Percentiles rank a stretch among this genome's conserved stretches.
Evolutionary conservation across 768 basidiomycete species (phyloP).

Genomic region (Phylloporus sp.): DNA sequence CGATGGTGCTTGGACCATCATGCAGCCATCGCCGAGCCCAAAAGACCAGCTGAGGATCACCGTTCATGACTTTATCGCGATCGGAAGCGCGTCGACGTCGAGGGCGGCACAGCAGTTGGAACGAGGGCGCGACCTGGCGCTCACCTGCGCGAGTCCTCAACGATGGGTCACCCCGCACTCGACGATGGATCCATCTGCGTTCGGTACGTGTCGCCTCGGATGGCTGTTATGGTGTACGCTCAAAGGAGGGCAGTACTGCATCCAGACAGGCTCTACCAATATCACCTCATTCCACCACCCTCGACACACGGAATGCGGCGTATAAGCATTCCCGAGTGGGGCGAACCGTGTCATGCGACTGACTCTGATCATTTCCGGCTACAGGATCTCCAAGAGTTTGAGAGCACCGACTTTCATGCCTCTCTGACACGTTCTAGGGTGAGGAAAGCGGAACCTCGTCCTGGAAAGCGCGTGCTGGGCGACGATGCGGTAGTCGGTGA

Average conservation of each 20-base stretch:
- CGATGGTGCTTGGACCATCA: neutral
- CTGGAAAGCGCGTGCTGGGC: constrained; percentile 9
- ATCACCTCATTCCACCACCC: constrained; percentile 18
- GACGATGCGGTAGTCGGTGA: constrained; percentile 1
- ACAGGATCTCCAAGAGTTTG: constrained; percentile 43
- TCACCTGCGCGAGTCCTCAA: constrained; percentile 8
- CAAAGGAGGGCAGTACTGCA: constrained; percentile 15
- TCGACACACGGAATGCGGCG: neutral
- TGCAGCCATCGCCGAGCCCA: neutral
- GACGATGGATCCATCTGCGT: constrained; percentile 11
- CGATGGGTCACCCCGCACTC: constrained; percentile 21
- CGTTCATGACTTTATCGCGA: constrained; percentile 22
- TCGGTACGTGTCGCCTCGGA: constrained; percentile 19
- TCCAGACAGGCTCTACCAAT: constrained; percentile 21
- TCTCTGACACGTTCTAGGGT: neutral
- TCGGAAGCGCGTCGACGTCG: neutral
- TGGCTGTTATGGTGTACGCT: neutral
- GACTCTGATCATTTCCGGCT: constrained; percentile 37
- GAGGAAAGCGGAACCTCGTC: neutral
- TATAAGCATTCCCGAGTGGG: constrained; percentile 37
- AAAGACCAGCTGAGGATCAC: constrained; percentile 4
- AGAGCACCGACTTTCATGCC: constrained; percentile 31
- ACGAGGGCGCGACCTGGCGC: constrained; percentile 19
- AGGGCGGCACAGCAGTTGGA: constrained; percentile 7
- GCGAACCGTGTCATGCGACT: constrained; percentile 22